Evolutionary conservation across 164 flowering plant species (phyloP), one percentile per base, ranked within the genome.

Genomic region (Cinnamomum micranthum): DNA sequence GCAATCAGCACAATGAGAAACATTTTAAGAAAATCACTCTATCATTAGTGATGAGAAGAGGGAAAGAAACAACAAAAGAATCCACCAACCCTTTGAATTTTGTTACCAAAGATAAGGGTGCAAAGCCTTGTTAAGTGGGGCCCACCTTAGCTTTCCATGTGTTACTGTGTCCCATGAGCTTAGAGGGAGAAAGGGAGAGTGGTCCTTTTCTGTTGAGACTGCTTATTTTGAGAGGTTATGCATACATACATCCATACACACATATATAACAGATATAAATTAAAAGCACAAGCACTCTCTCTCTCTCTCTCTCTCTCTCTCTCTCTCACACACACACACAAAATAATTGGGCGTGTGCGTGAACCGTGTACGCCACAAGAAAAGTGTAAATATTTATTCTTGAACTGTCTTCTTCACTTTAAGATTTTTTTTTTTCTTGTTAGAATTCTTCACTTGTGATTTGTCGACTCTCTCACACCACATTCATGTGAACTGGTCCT

Each of bases 81-180:
- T 65, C 76, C 79, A 79, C 76, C 81, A 76, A 83, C 81, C 77
- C 65, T 72, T 80, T 83, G 83, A 81, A 76, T 27, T 78, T 73
- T 73, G 71, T 25, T 63, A 72, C 78, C 76, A 71, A 50, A 78
- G 70, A 71, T 15, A 69, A 50, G 80, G 75, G 73, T 17, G 27
- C 24, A 47, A 10, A 73, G 59, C 25, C 31, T 65, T n/a, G 77
- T 35, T 67, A 23, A 50, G 68, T 70, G 79, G 80, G 80, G 41
- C 77, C 79, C 81, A 70, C 27, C 51, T 72, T 68, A 35, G 75
- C 50, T 24, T 19, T 72, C 59, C 66, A 51, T 11, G 6, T 63
- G 66, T 63, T 6, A 31, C 65, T 52, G 19, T 13, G 6, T 17
- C 2, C 69, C 47, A 67, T 67, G 50, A 67, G 17, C 20, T 41